phyloP scores from a whole-genome alignment of 768 basidiomycete genomes.

The Omphalotus guepiniiformis region DNA sequence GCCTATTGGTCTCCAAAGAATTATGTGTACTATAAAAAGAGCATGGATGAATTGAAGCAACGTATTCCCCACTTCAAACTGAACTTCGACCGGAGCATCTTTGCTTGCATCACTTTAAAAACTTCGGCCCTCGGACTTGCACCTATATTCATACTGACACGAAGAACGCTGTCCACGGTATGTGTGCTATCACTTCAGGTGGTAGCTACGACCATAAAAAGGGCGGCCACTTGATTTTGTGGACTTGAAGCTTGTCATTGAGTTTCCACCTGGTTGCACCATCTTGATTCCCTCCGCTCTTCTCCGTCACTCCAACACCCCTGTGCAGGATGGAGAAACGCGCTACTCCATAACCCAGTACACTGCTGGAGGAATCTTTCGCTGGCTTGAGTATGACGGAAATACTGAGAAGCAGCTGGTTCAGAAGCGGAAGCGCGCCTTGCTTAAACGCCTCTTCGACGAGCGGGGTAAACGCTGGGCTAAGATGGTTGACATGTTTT shows the following conservation, averaged over 20 bases:
- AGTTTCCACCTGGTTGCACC: slow-evolving; percentile 14
- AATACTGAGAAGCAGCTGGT: neutral
- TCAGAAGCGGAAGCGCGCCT: neutral
- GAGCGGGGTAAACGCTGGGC: neutral
- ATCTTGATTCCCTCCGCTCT: slow-evolving; percentile 15
- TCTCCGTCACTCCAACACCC: slow-evolving; percentile 9
- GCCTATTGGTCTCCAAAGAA: neutral
- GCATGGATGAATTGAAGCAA: neutral
- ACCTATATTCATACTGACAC: slow-evolving; percentile 13
- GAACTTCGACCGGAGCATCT: slow-evolving; percentile 1
- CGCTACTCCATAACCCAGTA: slow-evolving; percentile 12
- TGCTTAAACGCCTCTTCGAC: neutral
- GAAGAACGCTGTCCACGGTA: slow-evolving; percentile 14
- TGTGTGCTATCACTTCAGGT: slow-evolving; percentile 17
- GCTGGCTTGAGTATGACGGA: slow-evolving; percentile 9
- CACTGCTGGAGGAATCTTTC: slow-evolving; percentile 9
- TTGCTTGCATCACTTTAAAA: slow-evolving; percentile 1
- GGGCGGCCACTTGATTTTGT: too few species aligned
- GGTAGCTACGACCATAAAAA: slow-evolving; percentile 15
- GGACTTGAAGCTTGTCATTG: slow-evolving; percentile 10
- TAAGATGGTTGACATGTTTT: slow-evolving; percentile 2
- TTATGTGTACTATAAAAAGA: neutral
- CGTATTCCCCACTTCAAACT: neutral
- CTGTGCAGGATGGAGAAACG: slow-evolving; percentile 6
- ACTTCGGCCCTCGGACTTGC: neutral